Conservation (phyloP, 331 rosid species). For the Quercus lobata region DNA sequence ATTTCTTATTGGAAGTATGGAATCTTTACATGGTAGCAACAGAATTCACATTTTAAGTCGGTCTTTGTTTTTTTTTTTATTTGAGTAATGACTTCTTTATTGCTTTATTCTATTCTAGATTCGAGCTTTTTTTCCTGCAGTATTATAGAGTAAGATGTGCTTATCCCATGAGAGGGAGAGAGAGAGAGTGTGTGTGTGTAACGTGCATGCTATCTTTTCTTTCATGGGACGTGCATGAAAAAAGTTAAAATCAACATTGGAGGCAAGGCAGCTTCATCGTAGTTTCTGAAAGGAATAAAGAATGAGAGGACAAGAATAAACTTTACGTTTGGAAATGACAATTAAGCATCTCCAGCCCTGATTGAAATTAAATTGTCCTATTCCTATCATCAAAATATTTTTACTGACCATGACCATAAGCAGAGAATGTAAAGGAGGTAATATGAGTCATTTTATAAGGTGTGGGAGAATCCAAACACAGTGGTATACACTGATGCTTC, state of each 20-base stretch:
- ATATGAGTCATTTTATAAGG: background rate
- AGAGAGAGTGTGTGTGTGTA: constrained; percentile 34
- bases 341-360: constrained; percentile 11
- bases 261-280: constrained; percentile 52
- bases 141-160: constrained; percentile 35
- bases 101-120: constrained; percentile 79
- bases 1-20: constrained; percentile 20
- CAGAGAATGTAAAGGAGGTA: background rate
- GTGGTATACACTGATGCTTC: background rate
- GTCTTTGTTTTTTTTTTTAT: constrained; percentile 22
- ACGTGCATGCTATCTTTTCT: constrained; percentile 62
- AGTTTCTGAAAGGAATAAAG: constrained; percentile 62
- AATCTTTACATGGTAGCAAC: constrained; percentile 22
- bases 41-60: constrained; percentile 23
- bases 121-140: constrained; percentile 57
- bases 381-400: background rate
- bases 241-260: constrained; percentile 47
- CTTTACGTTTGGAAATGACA: constrained; percentile 50
- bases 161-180: constrained; percentile 9
- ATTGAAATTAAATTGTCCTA: background rate
- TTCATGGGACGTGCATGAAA: constrained; percentile 77
- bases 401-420: background rate
- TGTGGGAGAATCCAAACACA: background rate
- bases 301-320: constrained; percentile 83
- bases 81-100: constrained; percentile 43